phyloP scores from a whole-genome alignment of 495 filamentous ascomycete genomes.

The Apodospora peruviana region DNA sequence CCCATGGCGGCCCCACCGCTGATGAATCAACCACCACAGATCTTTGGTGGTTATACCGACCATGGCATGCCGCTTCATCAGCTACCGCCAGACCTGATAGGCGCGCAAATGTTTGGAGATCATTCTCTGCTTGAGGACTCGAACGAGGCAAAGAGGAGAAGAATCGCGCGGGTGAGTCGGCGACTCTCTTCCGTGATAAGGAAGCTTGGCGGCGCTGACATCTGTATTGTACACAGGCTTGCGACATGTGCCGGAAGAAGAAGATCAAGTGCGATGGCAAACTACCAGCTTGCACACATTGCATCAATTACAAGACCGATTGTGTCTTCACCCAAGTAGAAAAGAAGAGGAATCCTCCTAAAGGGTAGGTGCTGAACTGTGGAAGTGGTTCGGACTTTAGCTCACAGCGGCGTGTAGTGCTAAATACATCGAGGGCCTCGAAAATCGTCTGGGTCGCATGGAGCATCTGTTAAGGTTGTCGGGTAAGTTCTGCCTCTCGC shows the following conservation, averaged over 20 bases:
- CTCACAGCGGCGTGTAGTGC: slow-evolving; percentile 49
- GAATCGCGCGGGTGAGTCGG: slow-evolving; percentile 78
- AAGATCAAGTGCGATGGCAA: slow-evolving; percentile 99
- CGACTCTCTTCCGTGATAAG: neutral
- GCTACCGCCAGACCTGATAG: slow-evolving; percentile 47
- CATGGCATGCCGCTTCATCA: slow-evolving; percentile 52
- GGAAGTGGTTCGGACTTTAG: neutral
- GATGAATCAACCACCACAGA: slow-evolving; percentile 62
- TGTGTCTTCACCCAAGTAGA: slow-evolving; percentile 97
- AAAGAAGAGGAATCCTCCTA: slow-evolving; percentile 96
- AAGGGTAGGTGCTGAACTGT: slow-evolving; percentile 59
- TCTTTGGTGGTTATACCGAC: slow-evolving; percentile 59
- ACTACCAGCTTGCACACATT: slow-evolving; percentile 91
- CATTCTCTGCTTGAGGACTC: slow-evolving; percentile 57
- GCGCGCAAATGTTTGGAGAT: slow-evolving; percentile 58
- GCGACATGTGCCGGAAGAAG: slow-evolving; percentile 99
- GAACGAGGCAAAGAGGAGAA: slow-evolving; percentile 82
- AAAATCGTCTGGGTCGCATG: slow-evolving; percentile 92
- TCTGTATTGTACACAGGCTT: slow-evolving; percentile 54
- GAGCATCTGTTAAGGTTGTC: slow-evolving; percentile 83
- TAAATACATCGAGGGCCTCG: slow-evolving; percentile 96
- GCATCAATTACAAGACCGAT: slow-evolving; percentile 96
- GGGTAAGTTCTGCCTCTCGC: slow-evolving; percentile 37
- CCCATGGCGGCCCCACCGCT: slow-evolving; percentile 51
- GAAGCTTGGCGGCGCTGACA: slow-evolving; percentile 18